Base-by-base conservation (phyloP, 805 yeast species). In the Sungouiozyma intestinalis region DNA sequence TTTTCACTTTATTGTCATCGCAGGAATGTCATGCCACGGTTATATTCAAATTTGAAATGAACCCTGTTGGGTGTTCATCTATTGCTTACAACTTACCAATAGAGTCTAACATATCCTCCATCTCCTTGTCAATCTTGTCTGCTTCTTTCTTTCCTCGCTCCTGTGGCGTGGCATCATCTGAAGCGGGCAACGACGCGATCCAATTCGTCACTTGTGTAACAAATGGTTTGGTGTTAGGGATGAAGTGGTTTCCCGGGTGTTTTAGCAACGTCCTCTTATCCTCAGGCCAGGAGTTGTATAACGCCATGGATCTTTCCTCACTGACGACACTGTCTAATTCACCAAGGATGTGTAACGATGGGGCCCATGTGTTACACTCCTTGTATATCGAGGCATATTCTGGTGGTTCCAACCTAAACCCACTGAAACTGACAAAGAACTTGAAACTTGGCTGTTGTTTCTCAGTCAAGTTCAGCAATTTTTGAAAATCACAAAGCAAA, bases 201-300 rank as follows among this genome's bases (percentile, higher is more conserved):
- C 72, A 67, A 29, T 49, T 48, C 15, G 61, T 38, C 7, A 66
- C 57, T 38, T 63, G 62, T 6, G 49, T 38, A 1, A 63, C 64
- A 42, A 62, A 65, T 15, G 46, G 55, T 43, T 81, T 83, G 3
- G 85, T 75, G 55, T 84, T 85, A n/a, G 98, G 98, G 33, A 90
- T 94, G 56, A 81, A 90, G 58, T 90, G 98, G 1, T 96, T 96
- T 40, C 97, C 97, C 3, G 97, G 94, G 57, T 90, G 98, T 47
- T 73, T 80, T 44, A 87, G 51, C 36, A 71, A 36, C 0, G 66
- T 68, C 16, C 84, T 63, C 16, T 61, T 60, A 3, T 52, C 55
- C 16, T 63, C 67, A 27, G 62, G 64, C 47, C 74, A 74, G 15
- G 68, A 65, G 8, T 76, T 72, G 48, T 68, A 78, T n/a, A 90